Evolutionary conservation across 2,329 filamentous ascomycete species (phyloP), one percentile per base, ranked within the genome.

Genomic region (Beauveria asiatica): DNA sequence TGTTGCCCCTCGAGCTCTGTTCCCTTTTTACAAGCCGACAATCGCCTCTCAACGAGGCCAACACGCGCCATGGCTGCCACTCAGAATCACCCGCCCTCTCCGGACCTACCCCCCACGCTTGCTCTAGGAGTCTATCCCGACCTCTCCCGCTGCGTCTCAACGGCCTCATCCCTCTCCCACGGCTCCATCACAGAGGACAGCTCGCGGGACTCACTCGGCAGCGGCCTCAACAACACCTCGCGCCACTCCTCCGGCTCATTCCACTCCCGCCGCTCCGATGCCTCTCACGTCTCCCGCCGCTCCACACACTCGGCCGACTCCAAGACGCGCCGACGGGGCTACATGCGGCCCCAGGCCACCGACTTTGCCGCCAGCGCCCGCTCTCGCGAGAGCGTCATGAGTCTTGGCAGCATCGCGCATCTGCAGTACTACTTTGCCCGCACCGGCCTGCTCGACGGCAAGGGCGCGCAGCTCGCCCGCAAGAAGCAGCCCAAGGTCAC

Each of bases 371-470:
- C 89, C 62, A 97, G 92, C 60, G 94, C 94, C 51, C 86, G 86
- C 70, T 91, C 91, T 55, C 83, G 94, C 64, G 93, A 99, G 73
- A 97, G 92, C 70, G 94, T 99, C 65, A 88, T 97, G 84, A 96
- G 91, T 70, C 76, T 99, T 63, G 94, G 94, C 59, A 97, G 92
- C 74, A 99, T 99, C 68, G 91, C 92, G 60, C 94, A 99, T 76
- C 79, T 99, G 69, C 94, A 99, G 74, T 96, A 97, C 76, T 99
- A 97, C 75, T 99, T 99, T 76, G 93, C 94, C 41, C 83, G 94
- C 62, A 99, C 94, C 0, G 94, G 94, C 6, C 76, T 99, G 64
- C 77, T 99, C 55, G 94, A 99, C 70, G 92, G 93, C 60, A 97
- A 97, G 72, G 93, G 92, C 41, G 94, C 85, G 58, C 89, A 95